A percentile compares a stretch with the other conserved stretches of the same genome.
These are phyloP conservation scores for Posidonia oceanica DNA, from an alignment of 116 monocot species.

Conservation along the genomic window DNA sequence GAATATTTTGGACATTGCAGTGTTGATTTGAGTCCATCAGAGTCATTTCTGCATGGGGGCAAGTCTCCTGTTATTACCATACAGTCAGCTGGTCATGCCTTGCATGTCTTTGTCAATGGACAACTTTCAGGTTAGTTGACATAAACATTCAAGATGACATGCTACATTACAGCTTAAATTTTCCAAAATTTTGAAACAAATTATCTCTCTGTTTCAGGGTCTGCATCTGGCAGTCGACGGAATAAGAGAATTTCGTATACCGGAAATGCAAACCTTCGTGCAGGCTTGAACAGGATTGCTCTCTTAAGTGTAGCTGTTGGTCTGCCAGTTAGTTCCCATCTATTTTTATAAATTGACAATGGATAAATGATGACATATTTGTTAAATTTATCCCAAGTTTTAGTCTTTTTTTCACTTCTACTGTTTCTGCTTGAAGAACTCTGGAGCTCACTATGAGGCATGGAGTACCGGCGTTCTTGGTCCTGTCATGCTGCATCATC, in stretches of 20 bases:
- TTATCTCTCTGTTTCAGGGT: slow-evolving; percentile 30
- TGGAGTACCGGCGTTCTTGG: slow-evolving; percentile 94
- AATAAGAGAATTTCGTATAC: slow-evolving; percentile 58
- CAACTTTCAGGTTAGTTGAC: slow-evolving; percentile 65
- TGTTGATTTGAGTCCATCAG: slow-evolving; percentile 68
- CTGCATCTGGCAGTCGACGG: slow-evolving; percentile 75
- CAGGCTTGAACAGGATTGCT: slow-evolving; percentile 82
- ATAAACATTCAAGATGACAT: background rate
- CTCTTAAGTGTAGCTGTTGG: slow-evolving; percentile 93
- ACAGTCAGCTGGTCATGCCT: slow-evolving; percentile 88
- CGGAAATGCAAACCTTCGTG: slow-evolving; percentile 58
- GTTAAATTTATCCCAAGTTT: background rate
- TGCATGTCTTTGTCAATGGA: slow-evolving; percentile 93
- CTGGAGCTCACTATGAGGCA: slow-evolving; percentile 78
- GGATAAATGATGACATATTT: background rate
- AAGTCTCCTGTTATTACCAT: slow-evolving; percentile 53
- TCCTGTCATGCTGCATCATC: slow-evolving; percentile 71
- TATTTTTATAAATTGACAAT: background rate
- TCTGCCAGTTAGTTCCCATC: slow-evolving; percentile 50
- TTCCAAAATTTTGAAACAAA: background rate
- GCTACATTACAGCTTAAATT: background rate
- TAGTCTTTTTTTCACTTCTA: background rate
- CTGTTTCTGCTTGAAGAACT: slow-evolving; percentile 42
- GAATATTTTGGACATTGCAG: slow-evolving; percentile 26
- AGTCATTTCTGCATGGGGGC: slow-evolving; percentile 64